Conservation (phyloP, 768 basidiomycete species). For the Phylloporus arenicola region DNA sequence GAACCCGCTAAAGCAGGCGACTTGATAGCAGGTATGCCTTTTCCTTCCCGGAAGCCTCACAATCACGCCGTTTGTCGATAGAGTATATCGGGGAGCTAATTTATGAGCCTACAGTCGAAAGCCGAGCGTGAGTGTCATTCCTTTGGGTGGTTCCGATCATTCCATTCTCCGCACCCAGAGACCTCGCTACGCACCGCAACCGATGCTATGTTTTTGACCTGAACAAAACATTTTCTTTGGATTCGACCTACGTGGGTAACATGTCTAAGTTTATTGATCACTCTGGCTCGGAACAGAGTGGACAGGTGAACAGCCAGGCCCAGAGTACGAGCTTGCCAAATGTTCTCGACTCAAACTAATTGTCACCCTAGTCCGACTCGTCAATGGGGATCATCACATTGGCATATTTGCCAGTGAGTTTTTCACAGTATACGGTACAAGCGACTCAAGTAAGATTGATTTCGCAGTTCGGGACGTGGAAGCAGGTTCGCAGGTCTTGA, state of each 20-base stretch:
- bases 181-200: constrained; percentile 41
- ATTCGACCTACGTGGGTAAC: constrained; percentile 54
- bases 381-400: constrained; percentile 66
- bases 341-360: background rate
- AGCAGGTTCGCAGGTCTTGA: constrained; percentile 46
- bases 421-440: background rate
- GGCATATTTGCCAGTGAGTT: constrained; percentile 40
- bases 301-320: constrained; percentile 40
- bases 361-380: constrained; percentile 40
- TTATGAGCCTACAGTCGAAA: constrained; percentile 41
- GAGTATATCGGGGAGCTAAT: constrained; percentile 68
- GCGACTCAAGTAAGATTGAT: background rate
- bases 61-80: constrained; percentile 19
- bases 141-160: background rate
- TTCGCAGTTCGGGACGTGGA: constrained; percentile 35
- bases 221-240: constrained; percentile 43
- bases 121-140: constrained; percentile 43
- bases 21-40: constrained; percentile 39
- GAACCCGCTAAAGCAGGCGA: constrained; percentile 43
- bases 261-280: constrained; percentile 70
- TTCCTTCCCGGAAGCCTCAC: background rate
- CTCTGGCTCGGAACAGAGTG: constrained; percentile 16
- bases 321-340: constrained; percentile 31
- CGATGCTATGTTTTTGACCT: constrained; percentile 63
- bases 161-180: constrained; percentile 25